Percentiles rank a stretch among this genome's conserved stretches.
These are phyloP conservation scores for Globisporangium echinulatum DNA, from an alignment of 352 stramenopile species.

Conservation along the genomic window DNA sequence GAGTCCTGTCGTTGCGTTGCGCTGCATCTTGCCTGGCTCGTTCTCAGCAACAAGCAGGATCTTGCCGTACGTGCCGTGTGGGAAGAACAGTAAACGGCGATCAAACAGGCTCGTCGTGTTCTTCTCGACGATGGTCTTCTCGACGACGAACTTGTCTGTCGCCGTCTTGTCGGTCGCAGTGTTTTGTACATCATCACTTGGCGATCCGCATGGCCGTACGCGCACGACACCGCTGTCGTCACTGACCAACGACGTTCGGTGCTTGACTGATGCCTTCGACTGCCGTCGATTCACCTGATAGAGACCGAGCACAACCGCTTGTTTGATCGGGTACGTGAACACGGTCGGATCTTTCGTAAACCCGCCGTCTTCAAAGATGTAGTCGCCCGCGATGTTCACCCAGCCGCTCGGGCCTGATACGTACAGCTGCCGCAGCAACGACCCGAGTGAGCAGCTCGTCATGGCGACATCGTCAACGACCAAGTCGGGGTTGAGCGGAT, in stretches of 20 bases:
- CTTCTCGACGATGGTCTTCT: neutral
- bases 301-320: slow-evolving; percentile 21
- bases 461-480: slow-evolving; percentile 18
- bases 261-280: too few species aligned
- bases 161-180: too few species aligned
- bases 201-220: too few species aligned
- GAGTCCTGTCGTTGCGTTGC: slow-evolving; percentile 19
- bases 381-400: slow-evolving; percentile 25
- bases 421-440: slow-evolving; percentile 32
- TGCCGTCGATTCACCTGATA: neutral
- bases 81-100: slow-evolving; percentile 24
- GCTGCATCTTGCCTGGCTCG: slow-evolving; percentile 20
- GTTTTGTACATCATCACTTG: neutral
- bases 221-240: too few species aligned
- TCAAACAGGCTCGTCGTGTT: slow-evolving; percentile 39
- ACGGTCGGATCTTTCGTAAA: slow-evolving; percentile 16
- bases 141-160: too few species aligned
- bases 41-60: slow-evolving; percentile 36
- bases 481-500: slow-evolving; percentile 19
- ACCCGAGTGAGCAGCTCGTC: slow-evolving; percentile 28
- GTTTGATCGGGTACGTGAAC: slow-evolving; percentile 21
- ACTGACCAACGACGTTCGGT: too few species aligned
- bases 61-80: slow-evolving; percentile 24
- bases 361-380: slow-evolving; percentile 24
- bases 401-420: slow-evolving; percentile 28